phyloP scores from a whole-genome alignment of 306 rosid genomes.

The Casuarina cunninghamiana region DNA sequence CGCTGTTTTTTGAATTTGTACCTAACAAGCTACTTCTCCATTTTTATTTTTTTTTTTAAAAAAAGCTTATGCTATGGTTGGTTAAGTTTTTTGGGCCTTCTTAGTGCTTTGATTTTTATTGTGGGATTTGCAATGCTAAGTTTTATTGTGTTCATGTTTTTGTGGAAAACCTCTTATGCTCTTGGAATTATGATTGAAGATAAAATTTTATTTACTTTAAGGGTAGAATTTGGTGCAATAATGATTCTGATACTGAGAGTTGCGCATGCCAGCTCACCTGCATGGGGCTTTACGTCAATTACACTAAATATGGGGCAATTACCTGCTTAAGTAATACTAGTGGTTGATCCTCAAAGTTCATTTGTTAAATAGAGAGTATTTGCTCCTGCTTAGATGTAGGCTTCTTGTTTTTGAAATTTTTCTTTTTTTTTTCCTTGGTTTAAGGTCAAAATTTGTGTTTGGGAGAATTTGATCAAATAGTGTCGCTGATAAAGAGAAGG shows the following conservation, averaged over 20 bases:
- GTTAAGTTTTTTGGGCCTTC: background rate
- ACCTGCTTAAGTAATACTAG: background rate
- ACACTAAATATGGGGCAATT: background rate
- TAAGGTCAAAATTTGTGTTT: background rate
- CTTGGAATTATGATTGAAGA: constrained; percentile 1
- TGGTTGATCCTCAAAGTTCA: background rate
- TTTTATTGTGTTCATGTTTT: background rate
- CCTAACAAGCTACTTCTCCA: no score
- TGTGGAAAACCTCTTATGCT: background rate
- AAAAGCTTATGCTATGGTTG: background rate
- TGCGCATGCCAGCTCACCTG: background rate
- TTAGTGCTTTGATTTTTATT: background rate
- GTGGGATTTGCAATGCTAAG: background rate
- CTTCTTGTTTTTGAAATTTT: background rate
- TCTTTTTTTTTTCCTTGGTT: background rate
- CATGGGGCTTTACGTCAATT: background rate
- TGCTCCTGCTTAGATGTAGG: background rate
- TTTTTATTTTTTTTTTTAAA: background rate
- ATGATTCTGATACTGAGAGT: background rate
- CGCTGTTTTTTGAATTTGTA: background rate
- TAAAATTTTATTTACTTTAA: background rate
- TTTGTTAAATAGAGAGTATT: background rate
- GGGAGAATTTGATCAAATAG: background rate
- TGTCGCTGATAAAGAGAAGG: background rate
- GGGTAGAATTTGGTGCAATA: background rate